Evolutionary conservation across 805 yeast genomes (phyloP).

Genomic region (Groenewaldozyma salmanticensis): DNA sequence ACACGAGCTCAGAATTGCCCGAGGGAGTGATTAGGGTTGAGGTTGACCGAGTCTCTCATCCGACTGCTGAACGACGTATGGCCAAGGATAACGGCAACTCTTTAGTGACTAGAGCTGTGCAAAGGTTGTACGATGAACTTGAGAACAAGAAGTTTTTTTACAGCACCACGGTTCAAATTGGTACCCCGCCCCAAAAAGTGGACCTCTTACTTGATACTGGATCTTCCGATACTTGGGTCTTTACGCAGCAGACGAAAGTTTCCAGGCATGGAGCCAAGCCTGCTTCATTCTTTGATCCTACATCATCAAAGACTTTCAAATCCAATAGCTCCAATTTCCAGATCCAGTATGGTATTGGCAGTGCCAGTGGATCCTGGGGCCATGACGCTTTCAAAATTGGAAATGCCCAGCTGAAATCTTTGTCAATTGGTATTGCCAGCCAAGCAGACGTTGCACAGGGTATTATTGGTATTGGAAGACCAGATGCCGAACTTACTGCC

Average conservation of each 20-base stretch:
- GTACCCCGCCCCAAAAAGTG: slow-evolving; percentile 49
- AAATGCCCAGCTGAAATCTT: slow-evolving; percentile 37
- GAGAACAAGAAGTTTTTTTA: slow-evolving; percentile 28
- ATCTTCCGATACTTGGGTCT: slow-evolving; percentile 64
- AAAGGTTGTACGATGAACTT: slow-evolving; percentile 16
- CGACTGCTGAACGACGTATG: slow-evolving; percentile 5
- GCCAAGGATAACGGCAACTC: slow-evolving; percentile 6
- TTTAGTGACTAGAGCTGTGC: slow-evolving; percentile 7
- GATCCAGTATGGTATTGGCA: slow-evolving; percentile 40
- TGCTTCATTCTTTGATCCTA: slow-evolving; percentile 21
- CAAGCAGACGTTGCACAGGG: slow-evolving; percentile 58
- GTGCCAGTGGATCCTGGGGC: slow-evolving; percentile 52
- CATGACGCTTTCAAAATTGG: slow-evolving; percentile 52
- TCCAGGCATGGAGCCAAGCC: slow-evolving; percentile 11
- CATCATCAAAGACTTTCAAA: slow-evolving; percentile 21
- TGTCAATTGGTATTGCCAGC: slow-evolving; percentile 73
- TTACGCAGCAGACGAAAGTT: slow-evolving; percentile 26
- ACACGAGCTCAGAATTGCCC: slow-evolving; percentile 9
- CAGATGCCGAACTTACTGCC: slow-evolving; percentile 43
- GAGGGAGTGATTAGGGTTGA: slow-evolving; percentile 13
- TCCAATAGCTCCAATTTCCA: slow-evolving; percentile 17
- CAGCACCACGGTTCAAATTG: slow-evolving; percentile 33
- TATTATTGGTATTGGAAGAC: slow-evolving; percentile 32
- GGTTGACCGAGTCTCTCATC: slow-evolving; percentile 13
- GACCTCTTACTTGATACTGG: slow-evolving; percentile 65